Percentiles rank a stretch among this genome's conserved stretches.
Conservation (phyloP, 108 stramenopile species). For the Pseudonitzschia pungens region DNA sequence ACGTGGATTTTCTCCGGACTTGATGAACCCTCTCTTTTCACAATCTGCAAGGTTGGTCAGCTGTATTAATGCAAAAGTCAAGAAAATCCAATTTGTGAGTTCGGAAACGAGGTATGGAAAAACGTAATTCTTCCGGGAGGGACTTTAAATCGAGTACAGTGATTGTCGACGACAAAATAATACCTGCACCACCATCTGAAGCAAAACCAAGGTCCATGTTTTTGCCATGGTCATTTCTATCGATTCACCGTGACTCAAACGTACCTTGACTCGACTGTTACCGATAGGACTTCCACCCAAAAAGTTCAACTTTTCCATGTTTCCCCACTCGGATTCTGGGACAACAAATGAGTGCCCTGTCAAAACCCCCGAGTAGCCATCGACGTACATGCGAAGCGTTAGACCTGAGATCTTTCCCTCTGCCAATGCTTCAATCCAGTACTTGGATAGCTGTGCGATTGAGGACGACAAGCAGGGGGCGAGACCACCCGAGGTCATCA, state of each 20-base stretch:
- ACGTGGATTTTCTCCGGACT: constrained; percentile 72
- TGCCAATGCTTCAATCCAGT: constrained; percentile 73
- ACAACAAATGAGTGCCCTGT: constrained; percentile 80
- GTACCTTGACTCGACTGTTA: constrained; percentile 91
- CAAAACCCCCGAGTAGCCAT: constrained; percentile 88
- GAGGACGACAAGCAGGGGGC: constrained; percentile 86
- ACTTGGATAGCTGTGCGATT: constrained; percentile 71
- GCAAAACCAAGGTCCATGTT: too few relatives aligned
- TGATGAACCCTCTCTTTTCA: constrained; percentile 73
- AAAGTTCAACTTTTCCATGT: constrained; percentile 61
- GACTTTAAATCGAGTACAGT: too few relatives aligned
- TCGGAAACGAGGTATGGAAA: background rate
- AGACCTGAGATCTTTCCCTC: constrained; percentile 73
- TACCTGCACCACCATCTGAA: too few relatives aligned
- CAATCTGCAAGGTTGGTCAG: constrained; percentile 89
- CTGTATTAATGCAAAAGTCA: constrained; percentile 26
- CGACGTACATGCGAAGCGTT: constrained; percentile 80
- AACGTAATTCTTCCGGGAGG: background rate
- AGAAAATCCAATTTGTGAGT: constrained; percentile 6
- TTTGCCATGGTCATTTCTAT: too few relatives aligned
- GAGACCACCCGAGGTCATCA: constrained; percentile 89
- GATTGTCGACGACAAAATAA: too few relatives aligned
- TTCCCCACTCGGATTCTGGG: constrained; percentile 54
- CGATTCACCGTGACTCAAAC: constrained; percentile 9
- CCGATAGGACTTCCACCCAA: constrained; percentile 89